Evolutionary conservation across 495 filamentous ascomycete species (phyloP), one percentile per base, ranked within the genome.

Genomic region (Staphylotrichum longicolle): DNA sequence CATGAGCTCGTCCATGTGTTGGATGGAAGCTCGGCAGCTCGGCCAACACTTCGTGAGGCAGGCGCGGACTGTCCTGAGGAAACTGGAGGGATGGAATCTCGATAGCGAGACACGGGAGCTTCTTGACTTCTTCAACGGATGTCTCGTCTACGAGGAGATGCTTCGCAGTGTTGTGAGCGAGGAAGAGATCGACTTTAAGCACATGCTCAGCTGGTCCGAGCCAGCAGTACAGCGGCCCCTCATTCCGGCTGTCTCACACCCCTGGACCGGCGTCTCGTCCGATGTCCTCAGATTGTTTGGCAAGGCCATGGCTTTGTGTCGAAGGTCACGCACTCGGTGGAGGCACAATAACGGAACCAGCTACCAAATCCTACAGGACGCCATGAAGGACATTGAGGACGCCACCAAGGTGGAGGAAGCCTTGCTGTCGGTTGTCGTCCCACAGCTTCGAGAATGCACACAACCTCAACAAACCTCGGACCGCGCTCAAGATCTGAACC

Each of bases 1-100:
- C 59, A 71, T 74, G 71, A 74, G 71, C 39, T 74, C 71, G 7
- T 74, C 71, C 34, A 68, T 74, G 68, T 70, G 68, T 48, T 74
- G 71, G 71, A 61, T 74, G 57, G 71, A 74, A 33, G 49, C 69
- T 2, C 68, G 71, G 3, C 64, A 72, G 48, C 68, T 74, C 7
- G 71, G 71, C 0, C 60, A 68, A 11, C 65, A 66, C 5, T 72
- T 64, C 35, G 62, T 74, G 9, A 58, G 66, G 44, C 68, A 74
- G 53, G 70, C 71, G 1, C 53, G 70, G 14, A 53, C 47, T 0
- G 64, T 74, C 20, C 65, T 74, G 0, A 70, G 63, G 40, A 62
- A 15, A 1, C 15, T 74, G 40, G 66, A 71, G 7, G 35, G 55
- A 3, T 57, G 62, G 49, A n/a, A 11, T 1, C 56, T 74, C 1